phyloP scores from a whole-genome alignment of 306 rosid genomes.

The Prunus davidiana region DNA sequence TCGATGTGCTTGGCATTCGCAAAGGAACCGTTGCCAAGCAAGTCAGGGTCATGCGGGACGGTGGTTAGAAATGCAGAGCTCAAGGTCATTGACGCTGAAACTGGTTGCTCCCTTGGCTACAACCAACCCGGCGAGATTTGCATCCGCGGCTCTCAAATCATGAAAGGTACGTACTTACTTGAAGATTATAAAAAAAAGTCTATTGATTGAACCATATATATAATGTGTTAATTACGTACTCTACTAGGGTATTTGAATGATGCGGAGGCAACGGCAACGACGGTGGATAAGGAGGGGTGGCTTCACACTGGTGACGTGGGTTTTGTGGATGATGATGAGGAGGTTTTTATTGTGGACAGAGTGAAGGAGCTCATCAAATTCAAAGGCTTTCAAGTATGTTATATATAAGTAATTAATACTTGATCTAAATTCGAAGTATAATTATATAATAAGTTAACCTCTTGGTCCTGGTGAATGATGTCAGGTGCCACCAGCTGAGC shows the following conservation, averaged over 20 bases:
- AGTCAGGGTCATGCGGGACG: slow-evolving; percentile 79
- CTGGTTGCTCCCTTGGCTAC: slow-evolving; percentile 56
- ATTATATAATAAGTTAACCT: too few species aligned
- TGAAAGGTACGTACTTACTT: slow-evolving; percentile 55
- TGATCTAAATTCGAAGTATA: too few species aligned
- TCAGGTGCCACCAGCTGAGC: slow-evolving; percentile 94
- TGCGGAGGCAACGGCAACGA: slow-evolving; percentile 51
- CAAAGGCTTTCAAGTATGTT: slow-evolving; percentile 85
- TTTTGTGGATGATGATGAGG: slow-evolving; percentile 67
- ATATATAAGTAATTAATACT: too few species aligned
- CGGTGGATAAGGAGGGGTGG: slow-evolving; percentile 78
- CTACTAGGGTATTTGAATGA: slow-evolving; percentile 67
- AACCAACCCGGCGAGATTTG: slow-evolving; percentile 85
- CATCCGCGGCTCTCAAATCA: slow-evolving; percentile 71
- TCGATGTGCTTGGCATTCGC: slow-evolving; percentile 77
- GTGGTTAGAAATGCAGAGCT: slow-evolving; percentile 83
- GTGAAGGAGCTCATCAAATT: slow-evolving; percentile 87
- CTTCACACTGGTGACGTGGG: slow-evolving; percentile 94
- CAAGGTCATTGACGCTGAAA: slow-evolving; percentile 60
- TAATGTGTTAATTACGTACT: not conserved
- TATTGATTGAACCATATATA: not conserved
- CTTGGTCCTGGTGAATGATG: too few species aligned
- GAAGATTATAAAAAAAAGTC: not conserved
- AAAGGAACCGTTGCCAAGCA: slow-evolving; percentile 53
- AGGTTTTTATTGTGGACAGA: slow-evolving; percentile 81